A percentile compares a stretch with the other conserved stretches of the same genome.
Evolutionary conservation across 192 early-diverging fungal genomes (phyloP).

Genomic region (Rhizoclosmatium globosum): DNA sequence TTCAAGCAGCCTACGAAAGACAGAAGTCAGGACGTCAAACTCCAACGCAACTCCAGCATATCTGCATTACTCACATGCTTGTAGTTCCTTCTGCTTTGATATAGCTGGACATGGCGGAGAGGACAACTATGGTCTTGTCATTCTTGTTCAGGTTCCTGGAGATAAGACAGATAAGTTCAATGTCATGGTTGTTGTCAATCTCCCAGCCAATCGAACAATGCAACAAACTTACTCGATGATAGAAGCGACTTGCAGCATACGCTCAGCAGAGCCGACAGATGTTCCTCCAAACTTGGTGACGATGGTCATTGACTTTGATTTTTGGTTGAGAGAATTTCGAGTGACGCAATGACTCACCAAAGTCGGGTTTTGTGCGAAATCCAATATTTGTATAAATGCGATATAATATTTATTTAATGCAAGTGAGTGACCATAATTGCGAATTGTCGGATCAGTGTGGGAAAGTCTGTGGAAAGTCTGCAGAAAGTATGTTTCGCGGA

Average conservation of each 20-base stretch:
- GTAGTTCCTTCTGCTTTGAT: slow-evolving; percentile 93
- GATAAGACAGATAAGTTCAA: background rate
- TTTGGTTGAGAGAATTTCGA: background rate
- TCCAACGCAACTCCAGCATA: background rate
- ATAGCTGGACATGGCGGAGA: slow-evolving; percentile 92
- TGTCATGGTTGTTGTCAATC: too few relatives aligned
- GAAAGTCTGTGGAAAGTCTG: too few relatives aligned
- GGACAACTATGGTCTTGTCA: slow-evolving; percentile 88
- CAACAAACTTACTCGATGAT: slow-evolving; percentile 82
- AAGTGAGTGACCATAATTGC: too few relatives aligned
- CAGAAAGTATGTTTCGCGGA: too few relatives aligned
- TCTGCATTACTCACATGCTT: slow-evolving; percentile 63
- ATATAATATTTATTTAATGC: too few relatives aligned
- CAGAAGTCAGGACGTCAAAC: slow-evolving; percentile 3
- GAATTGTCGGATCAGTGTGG: too few relatives aligned
- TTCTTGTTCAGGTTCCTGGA: slow-evolving; percentile 54
- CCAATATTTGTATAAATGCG: too few relatives aligned
- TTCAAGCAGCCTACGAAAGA: slow-evolving; percentile 60
- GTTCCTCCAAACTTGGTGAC: slow-evolving; percentile 96
- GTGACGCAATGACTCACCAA: background rate
- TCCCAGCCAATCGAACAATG: too few relatives aligned
- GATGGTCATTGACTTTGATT: slow-evolving; percentile 24
- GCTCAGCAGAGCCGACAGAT: slow-evolving; percentile 80
- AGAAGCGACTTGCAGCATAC: slow-evolving; percentile 62
- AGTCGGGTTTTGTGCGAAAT: too few relatives aligned